Percentiles rank a stretch among this genome's conserved stretches.
phyloP scores from a whole-genome alignment of 371 early-diverging fungal species.

The Mortierella sp. region DNA sequence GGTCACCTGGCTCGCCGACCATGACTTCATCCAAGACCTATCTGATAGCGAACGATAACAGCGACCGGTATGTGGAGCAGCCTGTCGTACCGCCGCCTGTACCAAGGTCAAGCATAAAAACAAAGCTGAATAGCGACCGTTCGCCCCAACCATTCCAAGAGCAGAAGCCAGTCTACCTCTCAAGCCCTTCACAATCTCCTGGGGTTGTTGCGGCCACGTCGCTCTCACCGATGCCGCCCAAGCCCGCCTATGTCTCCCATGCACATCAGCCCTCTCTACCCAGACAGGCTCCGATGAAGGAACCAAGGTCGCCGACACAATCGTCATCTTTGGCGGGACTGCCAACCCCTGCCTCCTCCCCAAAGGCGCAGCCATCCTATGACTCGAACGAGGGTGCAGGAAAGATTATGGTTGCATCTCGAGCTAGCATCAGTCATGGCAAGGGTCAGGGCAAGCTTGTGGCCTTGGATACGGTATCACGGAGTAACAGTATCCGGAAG shows the following conservation, averaged over 20 bases:
- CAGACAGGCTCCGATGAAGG: too few species aligned
- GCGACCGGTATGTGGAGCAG: conserved; percentile 40
- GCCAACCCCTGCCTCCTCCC: not conserved
- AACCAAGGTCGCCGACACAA: not conserved
- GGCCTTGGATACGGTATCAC: not conserved
- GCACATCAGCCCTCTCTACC: too few species aligned
- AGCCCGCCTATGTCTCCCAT: not conserved
- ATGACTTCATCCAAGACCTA: conserved; percentile 18
- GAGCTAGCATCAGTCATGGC: conserved; percentile 15
- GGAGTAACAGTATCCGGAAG: conserved; percentile 5
- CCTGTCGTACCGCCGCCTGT: conserved; percentile 40
- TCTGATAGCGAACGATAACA: conserved; percentile 27
- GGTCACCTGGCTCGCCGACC: conserved; percentile 8
- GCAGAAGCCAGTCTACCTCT: not conserved
- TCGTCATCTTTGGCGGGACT: conserved; percentile 11
- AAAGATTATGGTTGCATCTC: conserved; percentile 28
- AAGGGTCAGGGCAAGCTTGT: not conserved
- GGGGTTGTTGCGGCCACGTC: conserved; percentile 13
- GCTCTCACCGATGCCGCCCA: conserved; percentile 41
- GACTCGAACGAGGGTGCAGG: conserved; percentile 24
- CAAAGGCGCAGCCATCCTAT: not conserved
- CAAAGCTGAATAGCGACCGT: not conserved
- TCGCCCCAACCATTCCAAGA: conserved; percentile 5
- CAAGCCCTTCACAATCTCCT: conserved; percentile 21
- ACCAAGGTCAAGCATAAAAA: conserved; percentile 26